Evolutionary conservation across 192 early-diverging fungal genomes (phyloP).

Genomic region (Backusella sp.): DNA sequence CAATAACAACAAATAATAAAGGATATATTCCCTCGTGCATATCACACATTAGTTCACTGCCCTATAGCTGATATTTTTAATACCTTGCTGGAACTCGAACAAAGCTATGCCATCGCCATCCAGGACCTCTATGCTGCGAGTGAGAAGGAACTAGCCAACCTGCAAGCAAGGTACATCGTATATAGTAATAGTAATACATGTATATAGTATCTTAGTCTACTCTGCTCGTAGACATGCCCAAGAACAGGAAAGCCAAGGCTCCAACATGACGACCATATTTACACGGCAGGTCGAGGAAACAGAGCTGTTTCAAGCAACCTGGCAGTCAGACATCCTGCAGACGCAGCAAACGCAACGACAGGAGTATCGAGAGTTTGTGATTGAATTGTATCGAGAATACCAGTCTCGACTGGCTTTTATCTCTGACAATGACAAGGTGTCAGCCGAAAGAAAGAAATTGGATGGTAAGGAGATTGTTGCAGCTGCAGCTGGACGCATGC

Average conservation of each 20-base stretch:
- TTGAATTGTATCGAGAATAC: slow-evolving; percentile 51
- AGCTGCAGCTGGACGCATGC: slow-evolving; percentile 30
- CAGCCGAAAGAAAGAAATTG: slow-evolving; percentile 26
- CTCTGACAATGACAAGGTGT: not conserved
- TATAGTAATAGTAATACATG: not conserved
- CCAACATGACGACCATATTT: slow-evolving; percentile 28
- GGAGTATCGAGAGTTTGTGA: slow-evolving; percentile 59
- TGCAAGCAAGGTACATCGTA: not conserved
- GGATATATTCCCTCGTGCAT: slow-evolving; percentile 59
- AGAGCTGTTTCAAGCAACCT: slow-evolving; percentile 50
- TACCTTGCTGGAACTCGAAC: slow-evolving; percentile 53
- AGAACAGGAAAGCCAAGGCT: slow-evolving; percentile 16
- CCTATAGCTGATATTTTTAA: slow-evolving; percentile 55
- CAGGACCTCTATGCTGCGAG: slow-evolving; percentile 30
- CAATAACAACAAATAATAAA: slow-evolving; percentile 20
- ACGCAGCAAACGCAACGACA: slow-evolving; percentile 43
- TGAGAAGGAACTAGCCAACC: not conserved
- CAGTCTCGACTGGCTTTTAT: slow-evolving; percentile 26
- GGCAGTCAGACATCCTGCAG: slow-evolving; percentile 51
- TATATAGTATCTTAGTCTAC: not conserved
- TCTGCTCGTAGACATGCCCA: slow-evolving; percentile 12
- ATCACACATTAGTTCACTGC: slow-evolving; percentile 56
- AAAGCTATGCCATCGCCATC: slow-evolving; percentile 47
- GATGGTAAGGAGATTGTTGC: slow-evolving; percentile 57
- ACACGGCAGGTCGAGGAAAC: slow-evolving; percentile 46